Evolutionary conservation across 371 early-diverging fungal genomes (phyloP), one percentile per base, ranked within the genome.

Genomic region (Rhizopus sp.): DNA sequence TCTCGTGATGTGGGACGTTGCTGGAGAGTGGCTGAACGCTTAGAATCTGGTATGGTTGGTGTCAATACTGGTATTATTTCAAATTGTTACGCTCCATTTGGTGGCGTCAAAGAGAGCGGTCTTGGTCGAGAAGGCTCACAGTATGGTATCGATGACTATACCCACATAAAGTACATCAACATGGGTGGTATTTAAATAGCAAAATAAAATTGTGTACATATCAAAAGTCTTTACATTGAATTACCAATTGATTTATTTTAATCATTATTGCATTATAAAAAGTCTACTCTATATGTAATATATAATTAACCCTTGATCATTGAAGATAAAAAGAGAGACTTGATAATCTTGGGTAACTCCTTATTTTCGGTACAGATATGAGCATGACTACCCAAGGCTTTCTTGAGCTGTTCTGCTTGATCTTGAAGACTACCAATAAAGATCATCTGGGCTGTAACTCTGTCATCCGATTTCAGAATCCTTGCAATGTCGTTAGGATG

Each of bases 21-120:
- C 64, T 90, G 87, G 84, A 81, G 91, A 3, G 89, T 96, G 3
- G 84, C 93, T 15, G 93, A 93, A 70, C 77, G 73, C 10, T 57
- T 96, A 51, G 89, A 94, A 60, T 78, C 83, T 3, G 96, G 96
- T 55, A 94, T 96, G 92, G 93, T 96, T 5, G 95, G 94, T 32
- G 88, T 93, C 31, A 96, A 96, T 66, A 85, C 90, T 2, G 88
- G 88, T 12, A 60, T 72, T 9, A 77, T 92, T 34, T 81, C 86
- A 12, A 77, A 68, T 46, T 86, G 82, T 41, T 85, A 83, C 33
- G 72, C 83, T 4, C 92, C 93, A 4, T 93, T 92, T 64, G 93
- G 93, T 53, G 92, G 92, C 42, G 83, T 92, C 74, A 92, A 93
- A 73, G 86, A 91, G 53, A 88, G 87, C 45, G 93, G 93, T 17